Base-by-base conservation (phyloP, 1,284 basidiomycete genomes). In the Crocinoboletus sp. region DNA sequence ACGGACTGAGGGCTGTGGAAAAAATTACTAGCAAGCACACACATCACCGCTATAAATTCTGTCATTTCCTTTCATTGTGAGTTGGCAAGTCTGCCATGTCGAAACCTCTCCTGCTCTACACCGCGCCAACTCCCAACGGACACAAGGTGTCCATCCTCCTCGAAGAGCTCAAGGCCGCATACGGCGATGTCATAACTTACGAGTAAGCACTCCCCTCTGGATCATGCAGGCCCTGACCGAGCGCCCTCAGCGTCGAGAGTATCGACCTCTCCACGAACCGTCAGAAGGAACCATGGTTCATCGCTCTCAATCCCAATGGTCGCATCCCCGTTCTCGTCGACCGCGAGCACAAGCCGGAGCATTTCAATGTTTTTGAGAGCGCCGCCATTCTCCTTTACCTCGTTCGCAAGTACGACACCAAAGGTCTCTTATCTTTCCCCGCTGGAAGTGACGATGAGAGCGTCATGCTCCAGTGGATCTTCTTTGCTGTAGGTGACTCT, bases 81-180 rank as follows among this genome's bases (percentile, higher is more conserved):
- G 29, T 28, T 2, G 23, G 8, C 10, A 32, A 34, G 25, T 36
- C 28, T n/a, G 3, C 34, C 16, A 62, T 65, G 63, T 48, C 57
- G 5, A 58, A 58, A 15, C 70, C 74, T 9, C 69, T 89, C 54
- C 51, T 80, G 43, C 69, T 90, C 28, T 89, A 85, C 68, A 82
- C 80, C 7, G 69, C 60, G 3, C 49, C 63, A 15, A 88, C 85
- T 0, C 84, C 87, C 13, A 89, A 87, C 50, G 83, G 87, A n/a
- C 60, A 72, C 59, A 81, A 81, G 57, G 71, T 68, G n/a, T 73
- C 77, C 9, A 68, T 82, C 54, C 64, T 78, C 34, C 75, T 88
- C 31, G 86, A 88, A 58, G 87, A 89, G 59, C 72, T 89, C 51
- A 82, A 78, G 54, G 72, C 70, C 12, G 67, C 71, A 22, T 82